Evolutionary conservation across 2,329 filamentous ascomycete species (phyloP).

Genomic region (Fusarium burgessii): DNA sequence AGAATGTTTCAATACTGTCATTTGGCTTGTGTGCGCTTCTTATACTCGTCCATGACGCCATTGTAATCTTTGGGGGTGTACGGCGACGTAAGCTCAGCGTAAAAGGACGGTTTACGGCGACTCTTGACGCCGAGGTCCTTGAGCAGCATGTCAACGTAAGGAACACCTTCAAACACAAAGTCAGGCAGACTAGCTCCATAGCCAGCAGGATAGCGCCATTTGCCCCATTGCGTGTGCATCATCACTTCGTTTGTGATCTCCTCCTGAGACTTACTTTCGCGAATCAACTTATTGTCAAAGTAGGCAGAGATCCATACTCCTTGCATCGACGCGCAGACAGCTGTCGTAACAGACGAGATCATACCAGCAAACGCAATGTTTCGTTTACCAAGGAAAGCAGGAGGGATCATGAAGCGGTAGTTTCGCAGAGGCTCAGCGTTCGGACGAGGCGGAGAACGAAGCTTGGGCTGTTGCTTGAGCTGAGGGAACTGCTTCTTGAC

Average conservation of each 20-base stretch:
- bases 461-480: neutral
- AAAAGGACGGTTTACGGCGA: constrained; percentile 1
- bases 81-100: neutral
- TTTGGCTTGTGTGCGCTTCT: neutral
- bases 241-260: neutral
- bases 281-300: neutral
- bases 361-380: constrained; percentile 6
- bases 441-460: neutral
- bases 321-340: neutral
- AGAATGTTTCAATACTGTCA: neutral
- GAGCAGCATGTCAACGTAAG: constrained; percentile 12
- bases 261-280: neutral
- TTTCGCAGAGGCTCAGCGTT: neutral
- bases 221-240: constrained; percentile 7
- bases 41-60: neutral
- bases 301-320: constrained; percentile 8
- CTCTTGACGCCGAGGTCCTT: neutral
- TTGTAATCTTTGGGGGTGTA: constrained; percentile 5
- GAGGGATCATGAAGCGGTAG: constrained; percentile 5
- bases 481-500: neutral
- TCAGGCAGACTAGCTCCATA: neutral
- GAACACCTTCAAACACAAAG: constrained; percentile 3
- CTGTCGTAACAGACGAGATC: constrained; percentile 3
- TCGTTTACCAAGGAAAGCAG: neutral
- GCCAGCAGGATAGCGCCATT: constrained; percentile 9